phyloP scores from a whole-genome alignment of 768 basidiomycete species.

The Pleurotus platypus region DNA sequence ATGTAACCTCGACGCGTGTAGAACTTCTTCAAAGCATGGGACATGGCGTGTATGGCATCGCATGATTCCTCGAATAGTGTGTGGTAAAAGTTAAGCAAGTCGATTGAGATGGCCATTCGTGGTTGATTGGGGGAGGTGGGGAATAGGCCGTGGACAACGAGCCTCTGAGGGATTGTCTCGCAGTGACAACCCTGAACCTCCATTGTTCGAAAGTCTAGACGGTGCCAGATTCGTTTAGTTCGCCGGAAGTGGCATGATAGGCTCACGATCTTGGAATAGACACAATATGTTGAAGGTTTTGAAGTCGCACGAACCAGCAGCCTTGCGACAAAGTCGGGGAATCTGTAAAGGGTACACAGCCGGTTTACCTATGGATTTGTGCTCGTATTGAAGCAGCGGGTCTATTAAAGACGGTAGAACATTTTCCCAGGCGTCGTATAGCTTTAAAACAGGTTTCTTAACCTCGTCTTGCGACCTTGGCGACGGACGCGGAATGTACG shows the following conservation, averaged over 20 bases:
- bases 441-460: too few species aligned
- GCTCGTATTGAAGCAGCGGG: too few species aligned
- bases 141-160: slow-evolving; percentile 12
- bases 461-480: too few species aligned
- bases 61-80: slow-evolving; percentile 13
- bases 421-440: too few species aligned
- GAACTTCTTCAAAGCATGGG: slow-evolving; percentile 8
- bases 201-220: slow-evolving; percentile 6
- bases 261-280: slow-evolving; percentile 9
- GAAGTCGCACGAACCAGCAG: background rate
- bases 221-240: background rate
- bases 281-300: slow-evolving; percentile 3
- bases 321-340: too few species aligned
- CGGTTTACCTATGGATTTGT: too few species aligned
- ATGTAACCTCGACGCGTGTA: slow-evolving; percentile 11
- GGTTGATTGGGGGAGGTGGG: slow-evolving; percentile 12
- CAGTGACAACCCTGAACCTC: slow-evolving; percentile 4
- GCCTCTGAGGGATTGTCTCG: background rate
- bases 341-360: too few species aligned
- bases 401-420: too few species aligned
- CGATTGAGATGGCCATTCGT: slow-evolving; percentile 11
- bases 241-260: background rate
- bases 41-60: slow-evolving; percentile 14
- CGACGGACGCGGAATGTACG: too few species aligned
- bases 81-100: slow-evolving; percentile 13